These are phyloP conservation scores for Bassia scoparia DNA, from an alignment of 148 eudicot genomes.

Conservation along the genomic window DNA sequence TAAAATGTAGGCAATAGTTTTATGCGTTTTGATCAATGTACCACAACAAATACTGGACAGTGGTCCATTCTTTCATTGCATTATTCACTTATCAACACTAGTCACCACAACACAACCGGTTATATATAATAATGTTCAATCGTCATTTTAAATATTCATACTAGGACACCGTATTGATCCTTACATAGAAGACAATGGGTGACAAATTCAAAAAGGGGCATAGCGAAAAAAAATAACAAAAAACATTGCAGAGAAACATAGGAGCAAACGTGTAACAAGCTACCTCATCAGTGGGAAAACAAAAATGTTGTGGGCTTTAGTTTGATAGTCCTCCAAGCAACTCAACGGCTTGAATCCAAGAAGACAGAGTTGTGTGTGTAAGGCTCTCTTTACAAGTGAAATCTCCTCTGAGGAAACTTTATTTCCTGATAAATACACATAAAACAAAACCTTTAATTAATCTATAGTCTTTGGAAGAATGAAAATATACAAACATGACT, in stretches of 20 bases:
- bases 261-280: slow-evolving; percentile 3
- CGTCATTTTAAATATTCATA: too few species aligned
- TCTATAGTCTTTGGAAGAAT: too few species aligned
- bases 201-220: neutral
- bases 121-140: too few species aligned
- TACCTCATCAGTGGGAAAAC: slow-evolving; percentile 94
- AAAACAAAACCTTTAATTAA: neutral
- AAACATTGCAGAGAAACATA: neutral
- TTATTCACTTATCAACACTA: too few species aligned
- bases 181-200: neutral
- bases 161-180: too few species aligned
- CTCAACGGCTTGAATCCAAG: slow-evolving; percentile 91
- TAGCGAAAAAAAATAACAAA: neutral
- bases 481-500: too few species aligned
- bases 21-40: too few species aligned
- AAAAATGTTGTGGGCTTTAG: slow-evolving; percentile 88
- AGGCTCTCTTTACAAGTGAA: slow-evolving; percentile 69
- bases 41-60: too few species aligned
- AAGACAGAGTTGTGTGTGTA: slow-evolving; percentile 76
- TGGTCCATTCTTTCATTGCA: too few species aligned
- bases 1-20: too few species aligned
- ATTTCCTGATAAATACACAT: slow-evolving; percentile 50
- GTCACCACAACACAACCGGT: too few species aligned
- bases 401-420: slow-evolving; percentile 68
- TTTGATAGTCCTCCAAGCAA: slow-evolving; percentile 83